phyloP scores from a whole-genome alignment of 768 basidiomycete genomes.

The Macrolepiota dolichaula region DNA sequence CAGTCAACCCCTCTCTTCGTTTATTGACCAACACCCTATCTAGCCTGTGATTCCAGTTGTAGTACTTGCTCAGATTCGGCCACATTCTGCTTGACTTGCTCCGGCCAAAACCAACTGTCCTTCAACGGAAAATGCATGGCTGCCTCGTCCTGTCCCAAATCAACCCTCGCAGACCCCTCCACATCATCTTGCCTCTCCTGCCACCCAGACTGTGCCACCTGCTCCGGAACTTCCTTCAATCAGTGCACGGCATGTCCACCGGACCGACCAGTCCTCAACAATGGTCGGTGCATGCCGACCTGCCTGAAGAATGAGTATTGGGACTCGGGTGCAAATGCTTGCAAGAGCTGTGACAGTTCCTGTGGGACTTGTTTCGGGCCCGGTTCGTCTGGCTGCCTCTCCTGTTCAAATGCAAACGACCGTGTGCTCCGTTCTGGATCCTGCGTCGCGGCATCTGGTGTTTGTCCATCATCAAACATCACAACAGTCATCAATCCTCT shows the following conservation, averaged over 20 bases:
- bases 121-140: slow-evolving; percentile 65
- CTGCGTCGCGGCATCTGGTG: slow-evolving; percentile 42
- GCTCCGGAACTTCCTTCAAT: slow-evolving; percentile 67
- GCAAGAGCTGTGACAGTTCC: slow-evolving; percentile 64
- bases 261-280: slow-evolving; percentile 64
- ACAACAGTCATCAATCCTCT: slow-evolving; percentile 62
- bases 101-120: slow-evolving; percentile 56
- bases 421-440: slow-evolving; percentile 62
- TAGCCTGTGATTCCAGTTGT: slow-evolving; percentile 74
- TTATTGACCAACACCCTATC: background rate
- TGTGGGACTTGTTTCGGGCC: slow-evolving; percentile 77
- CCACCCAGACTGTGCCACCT: slow-evolving; percentile 80
- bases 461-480: slow-evolving; percentile 48
- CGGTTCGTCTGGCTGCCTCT: slow-evolving; percentile 67
- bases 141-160: slow-evolving; percentile 60
- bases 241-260: slow-evolving; percentile 74
- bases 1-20: background rate
- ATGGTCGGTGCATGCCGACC: slow-evolving; percentile 73
- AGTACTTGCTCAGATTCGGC: slow-evolving; percentile 64
- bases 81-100: slow-evolving; percentile 71
- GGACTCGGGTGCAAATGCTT: slow-evolving; percentile 57
- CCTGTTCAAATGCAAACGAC: slow-evolving; percentile 58
- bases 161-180: slow-evolving; percentile 63
- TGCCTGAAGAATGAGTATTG: slow-evolving; percentile 71
- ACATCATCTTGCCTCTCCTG: slow-evolving; percentile 66